Evolutionary conservation across 2,329 filamentous ascomycete species (phyloP).

Genomic region (Monascus ruber): DNA sequence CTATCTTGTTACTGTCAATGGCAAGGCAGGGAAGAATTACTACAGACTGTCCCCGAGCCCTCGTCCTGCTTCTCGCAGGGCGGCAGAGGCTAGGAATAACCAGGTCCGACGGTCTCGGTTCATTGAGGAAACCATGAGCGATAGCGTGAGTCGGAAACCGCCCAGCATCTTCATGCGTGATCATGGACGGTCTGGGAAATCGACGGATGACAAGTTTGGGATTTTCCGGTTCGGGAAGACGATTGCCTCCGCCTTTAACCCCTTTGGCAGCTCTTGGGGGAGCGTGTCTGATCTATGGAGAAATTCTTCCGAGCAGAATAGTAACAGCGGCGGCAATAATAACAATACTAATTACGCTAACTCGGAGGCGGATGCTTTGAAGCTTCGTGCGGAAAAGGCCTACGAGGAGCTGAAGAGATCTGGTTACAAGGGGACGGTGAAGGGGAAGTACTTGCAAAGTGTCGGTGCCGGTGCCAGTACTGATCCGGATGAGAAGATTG

Average conservation of each 20-base stretch:
- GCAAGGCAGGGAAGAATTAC: too few relatives aligned
- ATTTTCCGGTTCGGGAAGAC: slow-evolving; percentile 47
- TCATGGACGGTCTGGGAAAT: slow-evolving; percentile 23
- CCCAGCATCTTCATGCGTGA: slow-evolving; percentile 54
- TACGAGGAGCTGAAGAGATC: slow-evolving; percentile 45
- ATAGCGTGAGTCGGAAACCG: slow-evolving; percentile 60
- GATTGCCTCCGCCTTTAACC: slow-evolving; percentile 43
- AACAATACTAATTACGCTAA: slow-evolving; percentile 8
- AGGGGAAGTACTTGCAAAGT: slow-evolving; percentile 19
- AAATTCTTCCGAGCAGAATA: slow-evolving; percentile 31
- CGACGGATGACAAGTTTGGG: slow-evolving; percentile 13
- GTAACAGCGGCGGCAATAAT: background rate
- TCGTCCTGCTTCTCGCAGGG: too few relatives aligned
- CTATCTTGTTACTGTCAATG: too few relatives aligned
- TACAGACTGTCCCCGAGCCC: too few relatives aligned
- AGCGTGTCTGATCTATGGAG: slow-evolving; percentile 34
- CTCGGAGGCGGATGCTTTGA: slow-evolving; percentile 32
- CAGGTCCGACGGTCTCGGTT: slow-evolving; percentile 49
- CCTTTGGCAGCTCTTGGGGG: slow-evolving; percentile 34
- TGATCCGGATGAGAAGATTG: slow-evolving; percentile 9
- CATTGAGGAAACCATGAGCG: slow-evolving; percentile 75
- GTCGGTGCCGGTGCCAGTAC: slow-evolving; percentile 5
- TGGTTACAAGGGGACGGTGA: slow-evolving; percentile 36
- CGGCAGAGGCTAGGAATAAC: too few relatives aligned
- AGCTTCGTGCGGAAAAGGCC: slow-evolving; percentile 37